Conservation (phyloP, 208 protist genomes). For the Crithidia sp. region DNA sequence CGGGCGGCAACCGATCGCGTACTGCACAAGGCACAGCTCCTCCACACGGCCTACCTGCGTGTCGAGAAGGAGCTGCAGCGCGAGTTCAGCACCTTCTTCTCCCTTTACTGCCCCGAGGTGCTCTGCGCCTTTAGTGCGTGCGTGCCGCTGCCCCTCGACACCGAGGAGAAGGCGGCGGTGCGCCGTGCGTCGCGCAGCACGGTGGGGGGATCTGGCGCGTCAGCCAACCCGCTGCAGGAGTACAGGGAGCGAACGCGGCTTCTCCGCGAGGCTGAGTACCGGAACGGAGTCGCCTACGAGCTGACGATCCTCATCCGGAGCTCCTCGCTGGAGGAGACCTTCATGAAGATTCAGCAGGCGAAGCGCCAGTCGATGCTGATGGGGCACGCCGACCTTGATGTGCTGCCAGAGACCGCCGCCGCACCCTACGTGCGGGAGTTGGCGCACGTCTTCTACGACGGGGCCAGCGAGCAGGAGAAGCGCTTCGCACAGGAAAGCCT, state of each 20-base stretch:
- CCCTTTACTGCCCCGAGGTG: constrained; percentile 68
- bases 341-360: constrained; percentile 54
- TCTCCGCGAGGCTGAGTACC: constrained; percentile 60
- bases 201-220: neutral
- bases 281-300: constrained; percentile 62
- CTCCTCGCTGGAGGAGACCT: constrained; percentile 61
- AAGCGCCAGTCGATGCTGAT: constrained; percentile 71
- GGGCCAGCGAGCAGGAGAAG: constrained; percentile 17
- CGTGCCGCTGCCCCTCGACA: constrained; percentile 59
- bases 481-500: neutral
- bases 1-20: constrained; percentile 81
- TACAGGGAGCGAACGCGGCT: constrained; percentile 46
- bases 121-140: constrained; percentile 68
- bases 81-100: constrained; percentile 81
- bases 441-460: constrained; percentile 70
- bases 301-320: constrained; percentile 76
- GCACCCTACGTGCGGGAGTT: constrained; percentile 73
- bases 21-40: constrained; percentile 73
- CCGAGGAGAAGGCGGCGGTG: constrained; percentile 19
- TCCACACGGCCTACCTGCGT: constrained; percentile 68
- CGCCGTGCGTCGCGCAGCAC: constrained; percentile 24
- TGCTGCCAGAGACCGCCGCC: constrained; percentile 63
- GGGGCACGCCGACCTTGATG: constrained; percentile 80
- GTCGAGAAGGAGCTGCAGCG: constrained; percentile 78
- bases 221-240: constrained; percentile 42